Conservation (phyloP, 2,329 filamentous ascomycete species). For the Botrytis byssoidea region DNA sequence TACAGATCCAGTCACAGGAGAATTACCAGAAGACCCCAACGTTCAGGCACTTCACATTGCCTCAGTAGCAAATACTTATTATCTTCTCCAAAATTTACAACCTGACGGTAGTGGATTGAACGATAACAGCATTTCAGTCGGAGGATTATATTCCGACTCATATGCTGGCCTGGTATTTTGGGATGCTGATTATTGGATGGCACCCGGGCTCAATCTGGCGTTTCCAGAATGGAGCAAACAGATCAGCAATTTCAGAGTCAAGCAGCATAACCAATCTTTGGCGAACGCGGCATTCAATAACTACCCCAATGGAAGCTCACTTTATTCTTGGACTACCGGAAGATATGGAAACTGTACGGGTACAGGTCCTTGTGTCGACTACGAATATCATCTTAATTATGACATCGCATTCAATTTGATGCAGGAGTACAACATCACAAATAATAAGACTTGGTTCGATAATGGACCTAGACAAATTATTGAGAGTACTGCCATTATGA, state of each 20-base stretch:
- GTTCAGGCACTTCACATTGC: constrained; percentile 53
- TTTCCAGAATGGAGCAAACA: constrained; percentile 61
- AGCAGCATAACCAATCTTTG: constrained; percentile 57
- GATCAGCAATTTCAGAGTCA: constrained; percentile 62
- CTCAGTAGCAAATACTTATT: constrained; percentile 54
- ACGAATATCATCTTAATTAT: constrained; percentile 70
- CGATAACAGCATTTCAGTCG: constrained; percentile 64
- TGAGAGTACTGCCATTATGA: constrained; percentile 61
- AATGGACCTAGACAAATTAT: constrained; percentile 59
- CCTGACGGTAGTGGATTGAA: constrained; percentile 54
- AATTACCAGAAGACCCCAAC: constrained; percentile 57
- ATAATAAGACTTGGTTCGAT: constrained; percentile 40
- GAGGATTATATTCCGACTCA: constrained; percentile 64
- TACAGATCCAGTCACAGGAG: constrained; percentile 53
- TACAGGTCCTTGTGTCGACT: constrained; percentile 65
- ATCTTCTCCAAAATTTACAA: constrained; percentile 51
- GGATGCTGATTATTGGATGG: constrained; percentile 44
- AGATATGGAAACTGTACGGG: constrained; percentile 66
- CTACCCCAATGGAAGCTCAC: constrained; percentile 57
- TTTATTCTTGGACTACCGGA: constrained; percentile 68
- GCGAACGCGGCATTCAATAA: constrained; percentile 60
- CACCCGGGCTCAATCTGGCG: constrained; percentile 60
- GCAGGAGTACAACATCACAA: constrained; percentile 39
- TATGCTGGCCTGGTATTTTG: constrained; percentile 57
- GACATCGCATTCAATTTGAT: constrained; percentile 58